Base-by-base conservation (phyloP, 1,139 yeast species). In the Scheffersomyces cryptocercus region DNA sequence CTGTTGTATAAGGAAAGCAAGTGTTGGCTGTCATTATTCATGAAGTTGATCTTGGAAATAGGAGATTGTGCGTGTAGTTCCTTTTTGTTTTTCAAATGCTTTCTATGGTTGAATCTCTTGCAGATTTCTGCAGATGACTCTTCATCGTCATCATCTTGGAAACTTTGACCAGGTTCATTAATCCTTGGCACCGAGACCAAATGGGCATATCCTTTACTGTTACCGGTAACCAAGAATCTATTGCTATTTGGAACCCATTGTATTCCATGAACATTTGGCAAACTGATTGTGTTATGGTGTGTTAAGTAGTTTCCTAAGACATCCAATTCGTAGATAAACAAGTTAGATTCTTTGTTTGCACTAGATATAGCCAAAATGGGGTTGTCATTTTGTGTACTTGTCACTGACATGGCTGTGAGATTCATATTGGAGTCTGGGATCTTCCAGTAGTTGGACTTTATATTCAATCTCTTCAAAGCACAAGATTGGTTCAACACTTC, bases 281-380 rank as follows among this genome's bases (percentile, higher is more conserved):
- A 69, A 0, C 88, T 63, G 37, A 88, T 82, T 1, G 95, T 86
- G 55, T 84, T 86, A 53, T 85, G 83, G 64, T 87, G 95, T 14
- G 87, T 82, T 44, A 87, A 67, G 36, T 73, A 69, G 43, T 70
- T 69, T 15, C 69, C 64, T 3, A 59, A 55, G 11, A 68, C 48
- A 48, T 76, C 77, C 44, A 85, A 66, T 43, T 81, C 85, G 59
- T 85, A 88, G 29, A 88, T 75, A 53, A 77, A 85, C 45, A 88
- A 67, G 53, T 87, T 88, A 43, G 78, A 67, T 14, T 72, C 77
- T 5, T 57, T 43, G 36, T 73, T 67, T 1, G 85, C 88, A 49
- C 84, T 79, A 2, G 90, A 79, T 6, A 88, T 75, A 1, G 95
- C 95, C 38, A 88, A 62, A 10, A 64, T 55, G 0, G 73, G 68